Conservation (phyloP, 768 basidiomycete genomes). For the Dioszegia aurantiaca region DNA sequence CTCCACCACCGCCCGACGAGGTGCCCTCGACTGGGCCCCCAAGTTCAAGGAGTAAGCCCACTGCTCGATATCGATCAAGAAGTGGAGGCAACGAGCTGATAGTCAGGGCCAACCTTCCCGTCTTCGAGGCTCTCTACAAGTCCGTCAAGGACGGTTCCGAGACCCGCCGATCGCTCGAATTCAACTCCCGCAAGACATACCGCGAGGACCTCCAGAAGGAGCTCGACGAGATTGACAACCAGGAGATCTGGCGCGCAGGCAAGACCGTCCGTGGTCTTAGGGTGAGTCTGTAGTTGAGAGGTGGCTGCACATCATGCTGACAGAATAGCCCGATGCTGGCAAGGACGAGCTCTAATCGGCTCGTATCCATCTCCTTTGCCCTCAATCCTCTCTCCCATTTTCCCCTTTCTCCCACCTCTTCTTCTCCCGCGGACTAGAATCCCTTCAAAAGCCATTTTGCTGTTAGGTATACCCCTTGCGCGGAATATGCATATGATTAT, state of each 20-base stretch:
- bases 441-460: not conserved
- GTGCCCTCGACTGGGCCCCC: constrained; percentile 94
- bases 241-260: constrained; percentile 98
- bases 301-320: constrained; percentile 11
- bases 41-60: constrained; percentile 68
- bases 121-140: constrained; percentile 93
- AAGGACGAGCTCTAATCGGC: constrained; percentile 46
- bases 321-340: constrained; percentile 38
- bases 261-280: constrained; percentile 80
- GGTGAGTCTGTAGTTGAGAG: constrained; percentile 25
- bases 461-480: constrained; percentile 1
- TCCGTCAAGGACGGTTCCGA: constrained; percentile 93
- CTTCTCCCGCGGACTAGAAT: not conserved
- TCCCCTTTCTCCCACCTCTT: constrained; percentile 1
- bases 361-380: not conserved
- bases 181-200: constrained; percentile 89
- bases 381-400: not conserved
- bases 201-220: constrained; percentile 88
- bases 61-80: not conserved
- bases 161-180: constrained; percentile 94
- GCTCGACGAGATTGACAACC: constrained; percentile 89
- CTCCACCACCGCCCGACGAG: constrained; percentile 97
- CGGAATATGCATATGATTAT: constrained; percentile 8
- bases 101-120: constrained; percentile 76
- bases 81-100: not conserved